A percentile compares a stretch with the other conserved stretches of the same genome.
phyloP scores from a whole-genome alignment of 352 stramenopile genomes.

The Pythium rishiriense region DNA sequence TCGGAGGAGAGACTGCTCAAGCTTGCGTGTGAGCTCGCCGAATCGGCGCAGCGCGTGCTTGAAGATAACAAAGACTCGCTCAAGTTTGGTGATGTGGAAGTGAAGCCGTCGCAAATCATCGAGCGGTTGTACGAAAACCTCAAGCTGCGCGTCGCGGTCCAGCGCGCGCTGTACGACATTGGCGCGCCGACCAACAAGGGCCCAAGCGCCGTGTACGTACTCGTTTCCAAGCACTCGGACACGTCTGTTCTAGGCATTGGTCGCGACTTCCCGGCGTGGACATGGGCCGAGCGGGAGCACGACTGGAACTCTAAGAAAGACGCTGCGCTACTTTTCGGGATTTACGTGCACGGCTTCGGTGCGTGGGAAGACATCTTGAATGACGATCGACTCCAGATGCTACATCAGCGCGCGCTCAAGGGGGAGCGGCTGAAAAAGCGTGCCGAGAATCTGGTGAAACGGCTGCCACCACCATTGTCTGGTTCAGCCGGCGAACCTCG shows the following conservation, averaged over 20 bases:
- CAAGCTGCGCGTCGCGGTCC: slow-evolving; percentile 80
- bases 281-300: slow-evolving; percentile 80
- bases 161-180: slow-evolving; percentile 61
- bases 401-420: slow-evolving; percentile 79
- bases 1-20: slow-evolving; percentile 52
- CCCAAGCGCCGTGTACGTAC: slow-evolving; percentile 45
- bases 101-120: slow-evolving; percentile 71
- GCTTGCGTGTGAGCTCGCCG: slow-evolving; percentile 65
- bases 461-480: slow-evolving; percentile 47
- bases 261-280: slow-evolving; percentile 69
- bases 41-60: slow-evolving; percentile 48
- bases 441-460: slow-evolving; percentile 80
- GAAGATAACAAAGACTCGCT: slow-evolving; percentile 73
- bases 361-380: slow-evolving; percentile 87
- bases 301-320: slow-evolving; percentile 82
- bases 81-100: slow-evolving; percentile 77
- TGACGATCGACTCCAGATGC: slow-evolving; percentile 76
- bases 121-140: slow-evolving; percentile 86
- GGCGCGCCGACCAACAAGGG: slow-evolving; percentile 48
- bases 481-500: slow-evolving; percentile 55
- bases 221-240: slow-evolving; percentile 73
- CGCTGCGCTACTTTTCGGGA: slow-evolving; percentile 72
- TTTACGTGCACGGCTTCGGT: slow-evolving; percentile 86
- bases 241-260: slow-evolving; percentile 62
- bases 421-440: slow-evolving; percentile 85